phyloP scores from a whole-genome alignment of 768 basidiomycete species.

The Leccinum longicurvipes region DNA sequence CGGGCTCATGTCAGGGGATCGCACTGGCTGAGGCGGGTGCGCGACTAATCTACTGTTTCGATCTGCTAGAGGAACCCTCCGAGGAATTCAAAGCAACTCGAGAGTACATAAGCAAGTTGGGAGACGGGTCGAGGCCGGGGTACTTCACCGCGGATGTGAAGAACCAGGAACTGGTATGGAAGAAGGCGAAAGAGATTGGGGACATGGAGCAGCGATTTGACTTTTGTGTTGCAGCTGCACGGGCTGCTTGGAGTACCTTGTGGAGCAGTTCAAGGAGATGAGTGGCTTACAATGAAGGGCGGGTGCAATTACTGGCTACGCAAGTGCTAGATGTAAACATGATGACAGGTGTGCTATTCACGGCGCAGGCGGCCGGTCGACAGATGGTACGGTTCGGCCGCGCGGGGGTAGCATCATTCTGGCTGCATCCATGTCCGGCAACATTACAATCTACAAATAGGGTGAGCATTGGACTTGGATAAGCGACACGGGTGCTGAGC shows the following conservation, averaged over 20 bases:
- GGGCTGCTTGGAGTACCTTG: slow-evolving; percentile 66
- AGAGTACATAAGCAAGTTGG: slow-evolving; percentile 49
- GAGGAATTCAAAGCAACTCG: slow-evolving; percentile 54
- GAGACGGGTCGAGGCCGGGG: slow-evolving; percentile 44
- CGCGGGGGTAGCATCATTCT: slow-evolving; percentile 54
- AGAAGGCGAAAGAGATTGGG: slow-evolving; percentile 54
- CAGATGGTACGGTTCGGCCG: slow-evolving; percentile 50
- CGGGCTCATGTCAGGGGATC: slow-evolving; percentile 61
- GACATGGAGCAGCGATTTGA: slow-evolving; percentile 70
- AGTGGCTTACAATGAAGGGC: not conserved
- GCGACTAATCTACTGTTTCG: slow-evolving; percentile 64
- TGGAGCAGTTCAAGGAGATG: slow-evolving; percentile 61
- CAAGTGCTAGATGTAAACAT: slow-evolving; percentile 67
- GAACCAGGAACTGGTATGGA: slow-evolving; percentile 60
- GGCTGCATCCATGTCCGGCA: slow-evolving; percentile 60
- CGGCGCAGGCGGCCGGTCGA: slow-evolving; percentile 57
- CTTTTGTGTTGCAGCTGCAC: slow-evolving; percentile 76
- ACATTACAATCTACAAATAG: slow-evolving; percentile 72
- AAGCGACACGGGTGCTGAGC: not conserved
- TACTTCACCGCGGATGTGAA: slow-evolving; percentile 66
- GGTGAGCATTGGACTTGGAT: slow-evolving; percentile 33
- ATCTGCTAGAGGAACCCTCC: slow-evolving; percentile 54
- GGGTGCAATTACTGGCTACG: not conserved
- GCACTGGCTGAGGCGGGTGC: slow-evolving; percentile 72
- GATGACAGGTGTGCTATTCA: slow-evolving; percentile 55